Evolutionary conservation across 129 eudicot species (phyloP), one percentile per base, ranked within the genome.

Genomic region (Flaveria bidentis): DNA sequence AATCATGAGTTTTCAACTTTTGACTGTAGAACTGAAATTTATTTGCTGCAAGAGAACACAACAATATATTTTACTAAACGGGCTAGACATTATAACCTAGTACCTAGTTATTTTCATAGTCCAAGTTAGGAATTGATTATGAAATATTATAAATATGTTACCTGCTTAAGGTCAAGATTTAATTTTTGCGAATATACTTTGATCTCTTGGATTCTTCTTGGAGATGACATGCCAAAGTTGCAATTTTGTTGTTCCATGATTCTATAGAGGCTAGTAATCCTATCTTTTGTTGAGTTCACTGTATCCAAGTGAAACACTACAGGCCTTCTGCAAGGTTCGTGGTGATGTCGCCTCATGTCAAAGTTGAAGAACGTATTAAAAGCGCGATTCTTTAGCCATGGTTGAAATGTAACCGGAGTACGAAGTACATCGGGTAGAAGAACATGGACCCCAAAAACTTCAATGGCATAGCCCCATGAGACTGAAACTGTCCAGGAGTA

Each of bases 401-500:
- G 92, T 46, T 81, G 85, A 76, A 91, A 91, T 44, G 88, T 81
- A 64, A 83, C 82, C 50, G 86, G 90, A 67, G 78, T 42, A 14
- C 84, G 79, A 68, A 87, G 87, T 28, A 88, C 80, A 66, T 88
- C 95, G 15, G 92, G 95, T 71, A 91, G 87, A 46, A 79, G 83
- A 62, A 69, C 72, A 69, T 91, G 88, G 52, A 87, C 90, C 80
- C 85, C 90, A 15, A 86, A 86, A 17, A 91, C 80, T 78, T 91
- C 91, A 74, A 89, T 67, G 49, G 88, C 90, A 82, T 89, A 89
- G 17, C 97, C 97, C 97, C 97, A 91, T 9, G 96, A 83, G 30
- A 89, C 56, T 55, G 96, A 91, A 77, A 88, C 70, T 2, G 97
- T 87, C 65, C 85, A 60, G 20, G 87, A 85, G 57, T 82, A 80